Percentiles rank a stretch among this genome's conserved stretches.
phyloP scores from a whole-genome alignment of 2,329 filamentous ascomycete species.

The Botrytis cinerea region DNA sequence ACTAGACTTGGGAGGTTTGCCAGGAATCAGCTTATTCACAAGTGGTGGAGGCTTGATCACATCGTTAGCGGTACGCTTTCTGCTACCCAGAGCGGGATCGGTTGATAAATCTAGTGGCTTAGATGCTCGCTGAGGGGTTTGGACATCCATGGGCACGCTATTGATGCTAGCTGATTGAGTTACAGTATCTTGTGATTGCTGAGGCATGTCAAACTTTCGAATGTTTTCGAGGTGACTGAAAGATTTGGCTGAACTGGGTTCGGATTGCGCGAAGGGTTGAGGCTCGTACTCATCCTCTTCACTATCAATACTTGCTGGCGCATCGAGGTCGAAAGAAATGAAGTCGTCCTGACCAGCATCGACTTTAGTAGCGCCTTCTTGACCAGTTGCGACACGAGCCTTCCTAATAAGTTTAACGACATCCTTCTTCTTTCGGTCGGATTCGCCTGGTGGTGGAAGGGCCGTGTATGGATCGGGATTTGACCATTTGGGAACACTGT shows the following conservation, averaged over 20 bases:
- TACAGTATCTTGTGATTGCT: not conserved
- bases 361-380: constrained; percentile 49
- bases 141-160: not conserved
- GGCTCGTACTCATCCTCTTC: constrained; percentile 19
- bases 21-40: constrained; percentile 31
- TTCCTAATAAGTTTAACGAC: constrained; percentile 92
- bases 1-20: constrained; percentile 29
- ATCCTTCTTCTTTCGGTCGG: constrained; percentile 74
- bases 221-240: constrained; percentile 24
- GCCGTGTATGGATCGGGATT: constrained; percentile 94
- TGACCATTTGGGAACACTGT: constrained; percentile 75
- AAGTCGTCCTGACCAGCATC: constrained; percentile 74
- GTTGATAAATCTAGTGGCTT: constrained; percentile 34
- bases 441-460: constrained; percentile 76
- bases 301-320: constrained; percentile 36
- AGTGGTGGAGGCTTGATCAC: constrained; percentile 50
- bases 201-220: constrained; percentile 19
- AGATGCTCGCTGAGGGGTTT: not conserved
- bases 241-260: not conserved
- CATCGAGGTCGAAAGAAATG: constrained; percentile 76
- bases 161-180: not conserved
- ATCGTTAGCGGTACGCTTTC: constrained; percentile 75
- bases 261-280: constrained; percentile 32
- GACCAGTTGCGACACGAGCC: constrained; percentile 65
- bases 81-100: constrained; percentile 57